Base-by-base conservation (phyloP, 2,329 filamentous ascomycete species). In the Escovopsis sp. region DNA sequence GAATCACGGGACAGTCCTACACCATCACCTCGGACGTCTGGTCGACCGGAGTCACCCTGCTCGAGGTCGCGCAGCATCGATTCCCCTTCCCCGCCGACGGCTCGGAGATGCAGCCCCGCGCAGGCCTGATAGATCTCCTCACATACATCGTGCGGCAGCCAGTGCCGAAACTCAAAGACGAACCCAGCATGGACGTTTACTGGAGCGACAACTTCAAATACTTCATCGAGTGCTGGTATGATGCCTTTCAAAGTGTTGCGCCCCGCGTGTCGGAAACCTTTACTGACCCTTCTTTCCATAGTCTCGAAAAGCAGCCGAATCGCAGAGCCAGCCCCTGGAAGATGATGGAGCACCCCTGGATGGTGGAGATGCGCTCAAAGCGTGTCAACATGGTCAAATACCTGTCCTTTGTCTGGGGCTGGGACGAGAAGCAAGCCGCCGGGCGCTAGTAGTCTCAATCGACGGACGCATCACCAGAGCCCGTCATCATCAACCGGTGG, bases 121-220 rank as follows among this genome's bases (percentile, higher is more conserved):
- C 91, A 34, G 88, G 88, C 9, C 68, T 96, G 48, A 96, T 98
- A 53, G 91, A 98, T 60, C 72, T 98, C 10, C 69, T 98, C 47
- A 98, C 91, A 11, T 98, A 96, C 59, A 98, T 98, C 58, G 91
- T 98, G 37, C 80, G 86, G 51, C 91, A 98, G 60, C 82, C 85
- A 4, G 94, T 96, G 46, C 91, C 91, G 3, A 93, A 87, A 60
- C 69, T 98, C 49, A 96, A 95, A 63, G 91, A 98, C 52, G 91
- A 98, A 63, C 85, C 85, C 0, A 79, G 86, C 30, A 85, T 83
- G 51, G 80, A 81, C 45, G 93, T 98, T 51, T 82, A 81, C 58
- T 98, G 91, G 91, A 94, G 85, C 53, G 85, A 93, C 53, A 94
- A 85, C 57, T 96, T 98, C 66, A 98, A 98, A 62, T 95, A 95